Evolutionary conservation across 1,284 basidiomycete genomes (phyloP), one percentile per base, ranked within the genome.

Genomic region (Apiotrichum laibachii): DNA sequence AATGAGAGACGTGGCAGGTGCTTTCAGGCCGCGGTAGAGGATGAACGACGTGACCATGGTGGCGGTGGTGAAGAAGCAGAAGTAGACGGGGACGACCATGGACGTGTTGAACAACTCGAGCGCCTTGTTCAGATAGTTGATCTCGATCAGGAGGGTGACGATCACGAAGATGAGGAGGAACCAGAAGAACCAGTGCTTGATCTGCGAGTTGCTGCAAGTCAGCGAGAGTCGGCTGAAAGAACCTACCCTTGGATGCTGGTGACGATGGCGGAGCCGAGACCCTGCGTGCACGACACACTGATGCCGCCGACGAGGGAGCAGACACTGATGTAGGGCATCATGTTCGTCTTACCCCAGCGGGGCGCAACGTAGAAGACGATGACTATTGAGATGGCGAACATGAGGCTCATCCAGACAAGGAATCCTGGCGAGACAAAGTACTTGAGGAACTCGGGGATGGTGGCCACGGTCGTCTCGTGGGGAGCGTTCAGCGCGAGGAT

Each of bases 241-340:
- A 69, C 95, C 70, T 89, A 83, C 49, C 93, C 93, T 78, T 86
- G 82, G 19, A 88, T 90, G 44, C 86, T 88, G 39, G 90, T 87
- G 37, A 99, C 85, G 70, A 99, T 96, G 44, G 92, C 88, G 22
- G 90, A 81, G 40, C 95, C 95, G 21, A 99, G 84, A 39, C 95
- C 95, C 46, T 92, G 93, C 4, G 93, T 97, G 60, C 95, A 94
- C 67, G 90, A 93, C 67, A 99, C 95, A 63, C 88, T 92, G 61
- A 99, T 88, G 1, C 96, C 95, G 33, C 95, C 95, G 70, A 98
- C 97, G 82, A 98, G 86, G 64, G 89, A 92, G 79, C 95, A 99
- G 42, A 97, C 89, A 47, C 84, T 81, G 68, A 96, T 93, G 78
- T 98, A 97, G 84, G 93, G 93, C 63, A 99, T 79, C 94, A 98